Conservation (phyloP, 2,329 filamentous ascomycete species). For the Aspergillus hiratsukae region DNA sequence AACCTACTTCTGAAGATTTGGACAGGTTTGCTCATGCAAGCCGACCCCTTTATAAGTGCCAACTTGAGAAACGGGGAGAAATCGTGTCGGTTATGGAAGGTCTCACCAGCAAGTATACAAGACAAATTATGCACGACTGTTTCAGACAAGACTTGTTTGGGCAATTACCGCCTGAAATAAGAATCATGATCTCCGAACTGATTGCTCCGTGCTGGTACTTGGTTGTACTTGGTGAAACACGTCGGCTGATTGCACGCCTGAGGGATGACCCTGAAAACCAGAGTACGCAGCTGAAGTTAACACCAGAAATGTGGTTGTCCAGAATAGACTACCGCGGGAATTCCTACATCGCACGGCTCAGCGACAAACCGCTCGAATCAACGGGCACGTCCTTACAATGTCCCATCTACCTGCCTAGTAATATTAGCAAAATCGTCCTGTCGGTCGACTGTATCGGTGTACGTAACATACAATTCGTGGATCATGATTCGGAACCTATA, state of each 20-base stretch:
- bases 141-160: slow-evolving; percentile 1
- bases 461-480: slow-evolving; percentile 8
- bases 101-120: not conserved
- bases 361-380: not conserved
- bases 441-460: slow-evolving; percentile 7
- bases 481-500: not conserved
- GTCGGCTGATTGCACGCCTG: slow-evolving; percentile 2
- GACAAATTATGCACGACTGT: not conserved
- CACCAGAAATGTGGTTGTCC: slow-evolving; percentile 1
- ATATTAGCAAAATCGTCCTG: slow-evolving; percentile 3
- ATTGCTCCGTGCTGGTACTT: slow-evolving; percentile 10
- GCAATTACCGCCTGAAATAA: slow-evolving; percentile 1
- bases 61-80: not conserved
- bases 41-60: not conserved
- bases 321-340: not conserved
- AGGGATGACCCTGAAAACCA: not conserved
- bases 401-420: not conserved
- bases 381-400: not conserved
- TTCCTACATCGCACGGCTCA: slow-evolving; percentile 3
- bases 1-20: not conserved
- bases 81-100: not conserved
- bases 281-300: not conserved
- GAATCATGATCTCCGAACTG: not conserved
- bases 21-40: not conserved
- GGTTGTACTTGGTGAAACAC: slow-evolving; percentile 7